Percentiles rank a stretch among this genome's conserved stretches.
phyloP scores from a whole-genome alignment of 805 yeast species.

The Cephaloascus fragrans region DNA sequence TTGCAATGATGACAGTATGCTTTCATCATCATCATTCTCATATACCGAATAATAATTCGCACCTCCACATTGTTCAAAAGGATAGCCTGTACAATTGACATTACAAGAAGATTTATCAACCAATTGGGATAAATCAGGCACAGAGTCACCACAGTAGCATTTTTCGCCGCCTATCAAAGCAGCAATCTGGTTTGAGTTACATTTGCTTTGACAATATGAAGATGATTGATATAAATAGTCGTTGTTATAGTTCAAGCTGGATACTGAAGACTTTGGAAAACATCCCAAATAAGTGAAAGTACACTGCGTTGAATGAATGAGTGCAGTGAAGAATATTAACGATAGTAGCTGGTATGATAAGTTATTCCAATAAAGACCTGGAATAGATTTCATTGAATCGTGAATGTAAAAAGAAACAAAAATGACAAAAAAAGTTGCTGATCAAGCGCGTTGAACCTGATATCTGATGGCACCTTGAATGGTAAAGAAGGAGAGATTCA shows the following conservation, averaged over 20 bases:
- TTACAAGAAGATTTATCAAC: constrained; percentile 27
- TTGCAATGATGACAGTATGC: constrained; percentile 7
- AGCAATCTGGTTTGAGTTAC: constrained; percentile 37
- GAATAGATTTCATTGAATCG: no score
- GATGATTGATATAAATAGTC: constrained; percentile 50
- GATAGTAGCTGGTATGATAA: no score
- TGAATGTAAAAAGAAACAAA: no score
- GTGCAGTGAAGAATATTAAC: neutral
- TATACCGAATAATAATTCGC: constrained; percentile 33
- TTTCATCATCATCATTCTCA: constrained; percentile 18
- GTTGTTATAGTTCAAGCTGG: constrained; percentile 28
- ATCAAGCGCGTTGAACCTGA: no score
- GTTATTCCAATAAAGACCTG: no score
- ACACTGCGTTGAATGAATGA: neutral
- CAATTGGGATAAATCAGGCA: constrained; percentile 16
- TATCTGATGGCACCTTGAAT: no score
- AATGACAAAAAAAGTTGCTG: no score
- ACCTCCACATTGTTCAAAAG: constrained; percentile 49
- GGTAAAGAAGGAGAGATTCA: no score
- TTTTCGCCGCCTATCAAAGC: constrained; percentile 43
- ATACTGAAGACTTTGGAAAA: neutral
- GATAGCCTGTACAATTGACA: constrained; percentile 51
- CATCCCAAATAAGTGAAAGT: neutral
- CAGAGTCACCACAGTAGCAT: constrained; percentile 60
- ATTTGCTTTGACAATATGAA: constrained; percentile 41